Evolutionary conservation across 345 rosid genomes (phyloP), one percentile per base, ranked within the genome.

Genomic region (Populus deltoides): DNA sequence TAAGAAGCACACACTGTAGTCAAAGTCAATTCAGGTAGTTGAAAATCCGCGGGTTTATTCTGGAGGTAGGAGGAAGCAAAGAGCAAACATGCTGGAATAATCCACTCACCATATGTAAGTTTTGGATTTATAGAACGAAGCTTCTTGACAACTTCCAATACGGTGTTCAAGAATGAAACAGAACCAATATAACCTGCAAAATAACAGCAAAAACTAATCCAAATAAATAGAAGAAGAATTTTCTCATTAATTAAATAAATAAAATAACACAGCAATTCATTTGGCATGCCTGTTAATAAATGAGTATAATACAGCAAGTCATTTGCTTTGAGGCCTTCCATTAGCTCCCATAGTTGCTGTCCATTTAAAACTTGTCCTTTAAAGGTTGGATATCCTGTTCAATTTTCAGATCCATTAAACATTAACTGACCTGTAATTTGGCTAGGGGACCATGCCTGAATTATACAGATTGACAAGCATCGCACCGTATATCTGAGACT

Each of bases 361-460:
- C 99, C 98, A 82, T 96, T 92, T 81, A 96, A 87, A 84, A 96
- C 94, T 77, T 96, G 99, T 51, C 99, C 99, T 79, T 91, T 96
- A 76, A 92, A 92, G 57, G 93, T 88, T 3, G 99, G 99, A 85
- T 96, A 96, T 82, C 98, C 99, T 96, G 89, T 79, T 77, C 63
- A 71, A 33, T 75, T 68, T 76, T 77, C 47, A 63, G 39, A 36
- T 73, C 66, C 67, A 71, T 59, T 33, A 80, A 70, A 74, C 73
- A 83, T 65, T 51, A 71, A 17, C 27, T 20, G 38, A 45, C 6
- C 22, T 1, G 59, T 9, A 79, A 33, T 77, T 77, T 27, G 33
- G 65, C 25, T 2, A 78, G 3, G 57, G 77, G 35, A 81, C 68
- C 74, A 72, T 55, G 73, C 82, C 83, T 76, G 70, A 83, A 84